These are phyloP conservation scores for Cystofilobasidium macerans DNA, from an alignment of 768 basidiomycete genomes.

Conservation along the genomic window DNA sequence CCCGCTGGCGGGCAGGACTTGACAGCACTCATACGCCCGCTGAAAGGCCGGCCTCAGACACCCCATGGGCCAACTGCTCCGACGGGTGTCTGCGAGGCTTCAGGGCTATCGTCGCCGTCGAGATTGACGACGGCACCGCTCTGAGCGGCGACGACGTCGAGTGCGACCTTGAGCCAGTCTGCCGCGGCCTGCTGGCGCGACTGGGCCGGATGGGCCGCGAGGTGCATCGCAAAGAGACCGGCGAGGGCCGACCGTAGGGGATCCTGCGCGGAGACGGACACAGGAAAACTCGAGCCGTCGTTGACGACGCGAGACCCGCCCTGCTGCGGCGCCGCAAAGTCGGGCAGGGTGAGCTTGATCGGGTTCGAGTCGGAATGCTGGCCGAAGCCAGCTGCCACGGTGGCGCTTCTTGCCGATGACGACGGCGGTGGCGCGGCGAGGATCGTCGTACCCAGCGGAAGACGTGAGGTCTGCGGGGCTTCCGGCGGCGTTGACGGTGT, in stretches of 20 bases:
- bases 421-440: background rate
- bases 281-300: too few relatives aligned
- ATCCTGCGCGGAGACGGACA: background rate
- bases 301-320: background rate
- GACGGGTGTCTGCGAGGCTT: background rate
- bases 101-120: background rate
- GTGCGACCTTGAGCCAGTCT: constrained; percentile 1
- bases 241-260: background rate
- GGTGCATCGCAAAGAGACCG: background rate
- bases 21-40: too few relatives aligned
- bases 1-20: too few relatives aligned
- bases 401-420: background rate
- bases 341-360: constrained; percentile 3
- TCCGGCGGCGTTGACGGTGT: background rate
- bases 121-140: background rate
- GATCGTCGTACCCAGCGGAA: background rate
- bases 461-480: background rate
- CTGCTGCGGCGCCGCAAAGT: background rate
- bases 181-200: background rate
- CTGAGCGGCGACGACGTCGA: background rate
- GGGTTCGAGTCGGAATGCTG: background rate
- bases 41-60: too few relatives aligned
- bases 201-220: background rate
- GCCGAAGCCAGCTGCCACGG: background rate
- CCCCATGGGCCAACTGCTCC: background rate